Percentiles rank a stretch among this genome's conserved stretches.
Conservation (phyloP, 2,329 filamentous ascomycete species). For the Sporothrix schenckii region DNA sequence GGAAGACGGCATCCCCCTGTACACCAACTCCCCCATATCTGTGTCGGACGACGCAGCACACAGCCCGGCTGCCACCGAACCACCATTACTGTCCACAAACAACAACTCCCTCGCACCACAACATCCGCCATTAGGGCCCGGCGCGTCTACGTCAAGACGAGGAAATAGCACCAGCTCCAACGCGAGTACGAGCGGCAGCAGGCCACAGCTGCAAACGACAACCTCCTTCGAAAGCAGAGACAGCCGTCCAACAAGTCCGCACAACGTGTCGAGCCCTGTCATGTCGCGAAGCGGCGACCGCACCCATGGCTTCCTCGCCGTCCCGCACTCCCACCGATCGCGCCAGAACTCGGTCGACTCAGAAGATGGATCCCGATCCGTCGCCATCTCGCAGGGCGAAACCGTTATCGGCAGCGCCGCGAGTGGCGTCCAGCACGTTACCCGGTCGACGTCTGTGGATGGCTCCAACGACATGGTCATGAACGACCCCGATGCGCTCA, state of each 20-base stretch:
- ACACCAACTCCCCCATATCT: slow-evolving; percentile 44
- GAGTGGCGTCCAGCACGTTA: slow-evolving; percentile 49
- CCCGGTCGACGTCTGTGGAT: slow-evolving; percentile 42
- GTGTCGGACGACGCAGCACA: slow-evolving; percentile 46
- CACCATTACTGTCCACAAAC: background rate
- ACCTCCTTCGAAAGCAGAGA: slow-evolving; percentile 67
- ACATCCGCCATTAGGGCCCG: slow-evolving; percentile 39
- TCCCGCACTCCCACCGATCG: slow-evolving; percentile 63
- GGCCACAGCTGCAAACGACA: slow-evolving; percentile 55
- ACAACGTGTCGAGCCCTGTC: slow-evolving; percentile 68
- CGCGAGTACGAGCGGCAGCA: slow-evolving; percentile 32
- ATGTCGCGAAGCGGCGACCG: slow-evolving; percentile 52
- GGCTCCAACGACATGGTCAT: slow-evolving; percentile 58
- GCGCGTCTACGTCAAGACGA: slow-evolving; percentile 4
- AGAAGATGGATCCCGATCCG: slow-evolving; percentile 61
- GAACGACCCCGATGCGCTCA: slow-evolving; percentile 69
- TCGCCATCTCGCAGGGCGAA: slow-evolving; percentile 63
- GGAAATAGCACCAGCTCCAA: slow-evolving; percentile 12
- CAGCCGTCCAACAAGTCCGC: slow-evolving; percentile 69
- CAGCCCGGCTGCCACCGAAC: slow-evolving; percentile 42
- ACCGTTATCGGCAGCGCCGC: slow-evolving; percentile 59
- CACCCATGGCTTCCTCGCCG: slow-evolving; percentile 62
- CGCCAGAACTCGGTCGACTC: slow-evolving; percentile 72
- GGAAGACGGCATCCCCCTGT: slow-evolving; percentile 38
- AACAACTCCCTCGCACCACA: slow-evolving; percentile 38